Evolutionary conservation across 805 yeast genomes (phyloP).

Genomic region (Candida qinlingensis): DNA sequence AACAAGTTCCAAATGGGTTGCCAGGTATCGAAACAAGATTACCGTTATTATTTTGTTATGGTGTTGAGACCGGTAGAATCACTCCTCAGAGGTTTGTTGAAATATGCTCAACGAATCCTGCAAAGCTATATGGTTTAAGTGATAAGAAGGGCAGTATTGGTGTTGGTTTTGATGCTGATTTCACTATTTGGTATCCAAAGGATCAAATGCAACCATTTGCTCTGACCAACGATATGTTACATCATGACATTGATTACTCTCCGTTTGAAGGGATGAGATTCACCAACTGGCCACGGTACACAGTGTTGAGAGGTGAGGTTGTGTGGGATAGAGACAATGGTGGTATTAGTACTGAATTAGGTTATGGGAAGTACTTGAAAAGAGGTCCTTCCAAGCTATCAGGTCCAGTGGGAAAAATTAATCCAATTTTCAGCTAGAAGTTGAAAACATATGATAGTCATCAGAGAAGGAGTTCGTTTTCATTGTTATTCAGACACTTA

Average conservation of each 20-base stretch:
- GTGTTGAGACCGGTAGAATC: slow-evolving; percentile 37
- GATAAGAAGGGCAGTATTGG: slow-evolving; percentile 37
- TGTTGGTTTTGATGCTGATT: slow-evolving; percentile 45
- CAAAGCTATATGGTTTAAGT: slow-evolving; percentile 39
- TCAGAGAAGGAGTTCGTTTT: too few relatives aligned
- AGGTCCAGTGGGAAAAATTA: slow-evolving; percentile 20
- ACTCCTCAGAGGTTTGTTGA: slow-evolving; percentile 40
- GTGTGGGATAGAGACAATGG: slow-evolving; percentile 27
- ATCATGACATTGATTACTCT: slow-evolving; percentile 35
- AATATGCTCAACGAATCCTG: slow-evolving; percentile 40
- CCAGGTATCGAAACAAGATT: slow-evolving; percentile 46
- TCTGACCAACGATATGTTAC: slow-evolving; percentile 27
- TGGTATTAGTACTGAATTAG: slow-evolving; percentile 15
- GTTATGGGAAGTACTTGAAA: slow-evolving; percentile 24
- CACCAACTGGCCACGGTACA: slow-evolving; percentile 43
- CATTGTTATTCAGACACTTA: too few relatives aligned
- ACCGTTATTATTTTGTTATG: slow-evolving; percentile 39
- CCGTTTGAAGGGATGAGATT: slow-evolving; percentile 36
- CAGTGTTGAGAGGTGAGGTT: slow-evolving; percentile 34
- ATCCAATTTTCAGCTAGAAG: slow-evolving; percentile 15
- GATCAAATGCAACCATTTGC: slow-evolving; percentile 24
- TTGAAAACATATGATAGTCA: too few relatives aligned
- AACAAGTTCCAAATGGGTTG: slow-evolving; percentile 42
- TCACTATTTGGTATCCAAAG: slow-evolving; percentile 43
- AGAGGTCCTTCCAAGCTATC: slow-evolving; percentile 22